These are phyloP conservation scores for Colletotrichum sp. DNA, from an alignment of 2,329 filamentous ascomycete species.

Conservation along the genomic window DNA sequence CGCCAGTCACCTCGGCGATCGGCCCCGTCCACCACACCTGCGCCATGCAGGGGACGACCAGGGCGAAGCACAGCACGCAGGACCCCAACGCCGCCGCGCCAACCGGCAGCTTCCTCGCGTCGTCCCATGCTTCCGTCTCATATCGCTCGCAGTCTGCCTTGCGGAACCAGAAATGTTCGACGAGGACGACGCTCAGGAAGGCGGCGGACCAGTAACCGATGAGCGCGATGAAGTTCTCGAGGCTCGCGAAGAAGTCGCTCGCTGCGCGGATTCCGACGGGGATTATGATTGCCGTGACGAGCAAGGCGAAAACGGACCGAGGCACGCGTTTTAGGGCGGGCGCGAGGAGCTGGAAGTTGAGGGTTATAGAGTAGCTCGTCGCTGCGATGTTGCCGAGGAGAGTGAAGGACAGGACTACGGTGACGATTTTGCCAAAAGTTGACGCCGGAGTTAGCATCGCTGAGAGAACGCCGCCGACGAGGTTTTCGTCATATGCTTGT, in stretches of 20 bases:
- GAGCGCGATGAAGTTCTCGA: constrained; percentile 49
- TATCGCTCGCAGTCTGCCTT: not conserved
- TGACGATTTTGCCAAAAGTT: constrained; percentile 39
- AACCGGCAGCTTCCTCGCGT: constrained; percentile 39
- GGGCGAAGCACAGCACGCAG: constrained; percentile 45
- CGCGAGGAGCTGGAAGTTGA: constrained; percentile 46
- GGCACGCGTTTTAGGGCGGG: constrained; percentile 38
- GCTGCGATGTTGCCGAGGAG: constrained; percentile 41
- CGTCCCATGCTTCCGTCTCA: not conserved
- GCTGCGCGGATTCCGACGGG: constrained; percentile 44
- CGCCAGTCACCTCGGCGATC: constrained; percentile 62
- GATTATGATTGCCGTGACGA: constrained; percentile 44
- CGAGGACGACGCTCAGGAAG: constrained; percentile 43
- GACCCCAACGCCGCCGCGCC: constrained; percentile 51
- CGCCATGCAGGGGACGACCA: constrained; percentile 63
- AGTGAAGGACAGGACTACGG: constrained; percentile 39
- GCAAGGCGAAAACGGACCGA: constrained; percentile 43
- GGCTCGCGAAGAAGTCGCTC: constrained; percentile 41
- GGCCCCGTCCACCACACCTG: constrained; percentile 66
- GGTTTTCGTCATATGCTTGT: constrained; percentile 29
- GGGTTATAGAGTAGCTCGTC: constrained; percentile 43
- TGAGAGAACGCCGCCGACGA: constrained; percentile 33
- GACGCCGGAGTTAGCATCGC: constrained; percentile 35
- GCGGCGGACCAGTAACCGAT: constrained; percentile 52
- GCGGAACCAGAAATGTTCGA: constrained; percentile 28